Percentiles rank a stretch among this genome's conserved stretches.
These are phyloP conservation scores for Nepenthes mirabilis DNA, from an alignment of 148 eudicot species.

Conservation along the genomic window DNA sequence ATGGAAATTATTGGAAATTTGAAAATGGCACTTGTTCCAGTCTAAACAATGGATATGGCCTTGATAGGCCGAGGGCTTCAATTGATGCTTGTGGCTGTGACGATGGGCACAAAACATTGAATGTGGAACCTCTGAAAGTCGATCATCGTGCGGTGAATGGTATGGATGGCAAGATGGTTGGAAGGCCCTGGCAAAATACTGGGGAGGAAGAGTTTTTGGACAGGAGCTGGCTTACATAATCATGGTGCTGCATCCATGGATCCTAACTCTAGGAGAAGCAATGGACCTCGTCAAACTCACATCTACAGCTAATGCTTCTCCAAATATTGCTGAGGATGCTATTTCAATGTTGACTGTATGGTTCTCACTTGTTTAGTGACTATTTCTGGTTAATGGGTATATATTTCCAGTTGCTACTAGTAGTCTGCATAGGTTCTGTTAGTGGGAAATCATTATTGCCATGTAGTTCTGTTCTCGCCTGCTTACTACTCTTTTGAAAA, in stretches of 20 bases:
- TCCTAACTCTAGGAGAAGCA: neutral
- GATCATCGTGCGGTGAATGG: conserved; percentile 26
- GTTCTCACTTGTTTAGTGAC: neutral
- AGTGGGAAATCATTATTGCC: neutral
- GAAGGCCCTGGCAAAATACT: conserved; percentile 60
- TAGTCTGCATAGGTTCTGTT: neutral
- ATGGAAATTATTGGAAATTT: neutral
- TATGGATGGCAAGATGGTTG: conserved; percentile 13
- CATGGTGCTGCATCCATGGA: neutral
- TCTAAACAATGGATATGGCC: conserved; percentile 33
- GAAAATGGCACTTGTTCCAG: conserved; percentile 16
- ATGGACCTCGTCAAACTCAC: neutral
- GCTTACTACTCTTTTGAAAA: no score
- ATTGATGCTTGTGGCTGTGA: conserved; percentile 90
- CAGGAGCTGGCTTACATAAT: neutral
- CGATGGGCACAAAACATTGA: conserved; percentile 31
- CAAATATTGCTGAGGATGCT: neutral
- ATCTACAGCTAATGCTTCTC: neutral
- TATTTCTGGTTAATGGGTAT: neutral
- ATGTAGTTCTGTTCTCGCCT: no score
- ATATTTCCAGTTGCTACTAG: neutral
- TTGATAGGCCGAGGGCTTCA: conserved; percentile 63
- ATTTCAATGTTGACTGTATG: neutral
- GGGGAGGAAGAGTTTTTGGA: conserved; percentile 64
- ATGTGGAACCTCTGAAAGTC: conserved; percentile 22